Conservation (phyloP, 345 rosid species). For the Eucalyptus sp. region DNA sequence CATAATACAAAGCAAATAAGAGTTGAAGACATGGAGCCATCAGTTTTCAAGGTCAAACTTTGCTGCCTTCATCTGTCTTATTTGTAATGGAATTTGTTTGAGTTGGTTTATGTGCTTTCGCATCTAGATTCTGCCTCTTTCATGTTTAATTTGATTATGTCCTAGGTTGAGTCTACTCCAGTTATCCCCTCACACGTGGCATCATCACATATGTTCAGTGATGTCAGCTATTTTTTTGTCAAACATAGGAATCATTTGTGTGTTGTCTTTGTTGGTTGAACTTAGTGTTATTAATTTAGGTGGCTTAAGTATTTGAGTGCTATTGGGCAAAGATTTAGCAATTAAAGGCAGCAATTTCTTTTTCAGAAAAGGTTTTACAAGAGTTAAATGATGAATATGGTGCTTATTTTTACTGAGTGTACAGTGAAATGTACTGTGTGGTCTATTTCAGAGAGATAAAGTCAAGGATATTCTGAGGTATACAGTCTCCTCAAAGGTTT, state of each 20-base stretch:
- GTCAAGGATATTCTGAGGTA: not conserved
- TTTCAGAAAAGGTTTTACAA: not conserved
- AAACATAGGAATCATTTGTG: not conserved
- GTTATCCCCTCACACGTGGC: not conserved
- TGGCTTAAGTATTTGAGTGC: not conserved
- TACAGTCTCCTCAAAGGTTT: not conserved
- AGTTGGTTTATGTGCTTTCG: not conserved
- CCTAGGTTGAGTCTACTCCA: not conserved
- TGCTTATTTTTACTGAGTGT: not conserved
- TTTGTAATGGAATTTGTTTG: not conserved
- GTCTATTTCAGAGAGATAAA: not conserved
- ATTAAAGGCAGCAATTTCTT: not conserved
- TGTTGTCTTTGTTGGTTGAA: not conserved
- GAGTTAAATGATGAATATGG: not conserved
- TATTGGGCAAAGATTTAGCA: not conserved
- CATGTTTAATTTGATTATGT: not conserved
- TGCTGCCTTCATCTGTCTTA: not conserved
- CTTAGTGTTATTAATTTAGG: not conserved
- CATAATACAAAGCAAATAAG: constrained; percentile 28
- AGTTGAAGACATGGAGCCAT: constrained; percentile 42
- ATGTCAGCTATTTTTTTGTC: not conserved
- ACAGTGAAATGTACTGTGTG: not conserved
- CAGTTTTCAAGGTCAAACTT: constrained; percentile 30
- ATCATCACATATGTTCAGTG: not conserved
- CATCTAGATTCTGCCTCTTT: not conserved